These are phyloP conservation scores for Ogataea sp. DNA, from an alignment of 805 yeast genomes.

Conservation along the genomic window DNA sequence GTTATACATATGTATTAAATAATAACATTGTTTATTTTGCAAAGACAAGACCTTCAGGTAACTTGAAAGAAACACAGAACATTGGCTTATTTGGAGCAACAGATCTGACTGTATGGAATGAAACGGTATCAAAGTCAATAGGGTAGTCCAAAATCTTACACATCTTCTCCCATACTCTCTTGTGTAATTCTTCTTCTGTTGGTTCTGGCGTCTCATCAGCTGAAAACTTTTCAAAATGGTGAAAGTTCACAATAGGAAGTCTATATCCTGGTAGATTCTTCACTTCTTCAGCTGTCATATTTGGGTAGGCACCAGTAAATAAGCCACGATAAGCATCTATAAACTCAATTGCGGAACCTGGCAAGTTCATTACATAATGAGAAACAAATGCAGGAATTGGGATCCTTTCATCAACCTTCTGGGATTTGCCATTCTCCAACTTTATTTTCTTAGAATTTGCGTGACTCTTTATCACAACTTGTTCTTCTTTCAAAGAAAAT, in stretches of 20 bases:
- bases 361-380: constrained; percentile 92
- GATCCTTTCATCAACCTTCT: constrained; percentile 11
- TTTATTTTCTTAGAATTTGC: constrained; percentile 22
- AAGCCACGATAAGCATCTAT: constrained; percentile 72
- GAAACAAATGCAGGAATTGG: constrained; percentile 46
- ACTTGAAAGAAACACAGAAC: constrained; percentile 77
- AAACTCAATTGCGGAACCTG: constrained; percentile 85
- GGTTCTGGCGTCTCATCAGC: constrained; percentile 64
- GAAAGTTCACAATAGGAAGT: constrained; percentile 75
- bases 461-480: constrained; percentile 29
- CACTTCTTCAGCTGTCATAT: constrained; percentile 27
- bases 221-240: constrained; percentile 88
- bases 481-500: constrained; percentile 31
- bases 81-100: constrained; percentile 97
- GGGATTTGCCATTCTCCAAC: constrained; percentile 8
- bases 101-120: constrained; percentile 80
- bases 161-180: constrained; percentile 53
- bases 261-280: constrained; percentile 36
- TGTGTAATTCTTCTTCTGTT: constrained; percentile 53
- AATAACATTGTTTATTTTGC: no score
- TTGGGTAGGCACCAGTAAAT: constrained; percentile 33
- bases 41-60: constrained; percentile 65
- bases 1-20: no score
- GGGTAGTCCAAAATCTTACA: constrained; percentile 37
- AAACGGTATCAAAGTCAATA: constrained; percentile 38